Evolutionary conservation across 306 rosid genomes (phyloP).

Genomic region (Erythrophleum fordii): DNA sequence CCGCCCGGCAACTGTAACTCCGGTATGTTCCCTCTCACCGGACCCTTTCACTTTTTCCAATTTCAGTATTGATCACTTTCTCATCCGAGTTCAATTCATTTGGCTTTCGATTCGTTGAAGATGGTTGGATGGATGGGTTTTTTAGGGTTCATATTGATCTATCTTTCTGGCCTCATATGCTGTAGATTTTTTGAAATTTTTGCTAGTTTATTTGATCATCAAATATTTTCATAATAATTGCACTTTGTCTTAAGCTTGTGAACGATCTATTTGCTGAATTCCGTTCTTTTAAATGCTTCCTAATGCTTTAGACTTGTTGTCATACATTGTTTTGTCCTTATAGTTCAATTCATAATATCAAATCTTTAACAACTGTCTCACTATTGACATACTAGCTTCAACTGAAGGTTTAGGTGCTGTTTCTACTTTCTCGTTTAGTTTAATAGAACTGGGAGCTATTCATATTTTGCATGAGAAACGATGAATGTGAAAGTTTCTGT

Average conservation of each 20-base stretch:
- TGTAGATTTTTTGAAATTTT: conserved; percentile 17
- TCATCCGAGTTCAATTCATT: conserved; percentile 5
- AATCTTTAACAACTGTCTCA: not conserved
- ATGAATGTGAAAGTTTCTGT: not conserved
- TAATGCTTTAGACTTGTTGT: not conserved
- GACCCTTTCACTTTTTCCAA: conserved; percentile 4
- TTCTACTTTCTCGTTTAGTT: not conserved
- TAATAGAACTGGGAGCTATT: not conserved
- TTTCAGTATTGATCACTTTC: not conserved
- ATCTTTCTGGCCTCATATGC: not conserved
- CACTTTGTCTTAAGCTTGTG: not conserved
- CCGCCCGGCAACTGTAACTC: not conserved
- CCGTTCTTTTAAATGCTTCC: not conserved
- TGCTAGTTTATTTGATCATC: not conserved
- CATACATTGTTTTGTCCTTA: not conserved
- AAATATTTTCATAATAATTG: not conserved
- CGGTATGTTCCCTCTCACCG: conserved; percentile 23
- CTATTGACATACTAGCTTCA: not conserved
- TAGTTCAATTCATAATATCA: not conserved
- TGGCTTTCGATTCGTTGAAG: conserved; percentile 2
- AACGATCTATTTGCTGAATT: not conserved
- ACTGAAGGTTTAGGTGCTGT: not conserved
- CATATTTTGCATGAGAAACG: not conserved
- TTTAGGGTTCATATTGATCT: conserved; percentile 36
- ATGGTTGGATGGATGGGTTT: not conserved